phyloP scores from a whole-genome alignment of 2,329 filamentous ascomycete species.

The Elsinoe fawcettii region DNA sequence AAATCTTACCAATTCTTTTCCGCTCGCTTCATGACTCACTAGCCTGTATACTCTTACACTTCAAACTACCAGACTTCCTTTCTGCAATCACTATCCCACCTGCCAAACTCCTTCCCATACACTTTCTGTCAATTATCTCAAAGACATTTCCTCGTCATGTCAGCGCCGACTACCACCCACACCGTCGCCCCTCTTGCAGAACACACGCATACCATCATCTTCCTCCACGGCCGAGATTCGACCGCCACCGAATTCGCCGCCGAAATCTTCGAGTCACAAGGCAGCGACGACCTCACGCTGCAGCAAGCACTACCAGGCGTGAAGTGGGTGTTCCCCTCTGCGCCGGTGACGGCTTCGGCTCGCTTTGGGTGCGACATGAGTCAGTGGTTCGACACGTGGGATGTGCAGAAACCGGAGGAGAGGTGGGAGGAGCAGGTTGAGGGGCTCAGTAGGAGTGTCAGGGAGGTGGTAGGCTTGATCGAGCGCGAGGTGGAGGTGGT shows the following conservation, averaged over 20 bases:
- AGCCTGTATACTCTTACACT: neutral
- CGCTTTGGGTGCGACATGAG: slow-evolving; percentile 26
- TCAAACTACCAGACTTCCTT: neutral
- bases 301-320: slow-evolving; percentile 28
- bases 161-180: neutral
- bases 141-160: neutral
- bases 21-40: neutral
- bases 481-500: neutral
- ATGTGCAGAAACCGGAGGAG: slow-evolving; percentile 25
- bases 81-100: neutral
- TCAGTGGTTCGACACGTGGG: slow-evolving; percentile 36
- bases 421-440: slow-evolving; percentile 19
- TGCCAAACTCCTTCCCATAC: too few species aligned
- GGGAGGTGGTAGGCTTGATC: neutral
- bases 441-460: neutral
- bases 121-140: neutral
- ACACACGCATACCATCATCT: slow-evolving; percentile 42
- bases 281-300: slow-evolving; percentile 25
- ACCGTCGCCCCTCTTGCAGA: slow-evolving; percentile 13
- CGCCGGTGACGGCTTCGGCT: slow-evolving; percentile 21
- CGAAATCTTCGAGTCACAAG: slow-evolving; percentile 35
- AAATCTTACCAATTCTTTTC: neutral
- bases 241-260: slow-evolving; percentile 32
- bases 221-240: slow-evolving; percentile 42
- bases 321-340: slow-evolving; percentile 34